Conservation (phyloP, 106 monocot species). For the Amphibolis antarctica region DNA sequence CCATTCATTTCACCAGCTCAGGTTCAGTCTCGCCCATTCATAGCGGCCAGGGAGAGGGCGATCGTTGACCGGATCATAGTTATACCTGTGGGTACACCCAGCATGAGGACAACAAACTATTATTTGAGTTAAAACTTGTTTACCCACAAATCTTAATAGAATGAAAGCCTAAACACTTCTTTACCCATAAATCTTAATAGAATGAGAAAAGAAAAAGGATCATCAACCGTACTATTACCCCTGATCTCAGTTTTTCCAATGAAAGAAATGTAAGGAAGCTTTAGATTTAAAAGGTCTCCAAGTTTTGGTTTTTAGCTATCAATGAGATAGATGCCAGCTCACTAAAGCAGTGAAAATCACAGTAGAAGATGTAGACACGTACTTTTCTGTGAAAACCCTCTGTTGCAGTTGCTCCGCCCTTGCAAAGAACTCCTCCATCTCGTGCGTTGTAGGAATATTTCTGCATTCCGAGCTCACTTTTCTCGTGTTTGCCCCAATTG, state of each 20-base stretch:
- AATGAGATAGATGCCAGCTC: background rate
- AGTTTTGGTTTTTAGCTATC: background rate
- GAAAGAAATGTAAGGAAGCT: too few species aligned
- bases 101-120: too few species aligned
- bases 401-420: constrained; percentile 31
- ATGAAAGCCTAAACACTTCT: too few species aligned
- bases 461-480: background rate
- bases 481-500: constrained; percentile 16
- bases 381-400: constrained; percentile 35
- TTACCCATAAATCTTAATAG: too few species aligned
- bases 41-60: constrained; percentile 21
- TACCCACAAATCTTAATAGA: too few species aligned
- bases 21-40: constrained; percentile 14
- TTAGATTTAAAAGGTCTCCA: background rate
- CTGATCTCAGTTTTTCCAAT: too few species aligned
- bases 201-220: too few species aligned
- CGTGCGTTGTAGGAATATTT: constrained; percentile 23
- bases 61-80: constrained; percentile 23
- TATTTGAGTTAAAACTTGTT: too few species aligned
- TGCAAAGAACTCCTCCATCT: constrained; percentile 51
- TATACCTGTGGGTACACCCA: constrained; percentile 10
- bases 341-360: too few species aligned
- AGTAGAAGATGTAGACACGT: background rate
- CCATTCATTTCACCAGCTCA: background rate
- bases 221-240: too few species aligned